Percentiles rank a stretch among this genome's conserved stretches.
Conservation (phyloP, 2,329 filamentous ascomycete genomes). For the Septoria linicola region DNA sequence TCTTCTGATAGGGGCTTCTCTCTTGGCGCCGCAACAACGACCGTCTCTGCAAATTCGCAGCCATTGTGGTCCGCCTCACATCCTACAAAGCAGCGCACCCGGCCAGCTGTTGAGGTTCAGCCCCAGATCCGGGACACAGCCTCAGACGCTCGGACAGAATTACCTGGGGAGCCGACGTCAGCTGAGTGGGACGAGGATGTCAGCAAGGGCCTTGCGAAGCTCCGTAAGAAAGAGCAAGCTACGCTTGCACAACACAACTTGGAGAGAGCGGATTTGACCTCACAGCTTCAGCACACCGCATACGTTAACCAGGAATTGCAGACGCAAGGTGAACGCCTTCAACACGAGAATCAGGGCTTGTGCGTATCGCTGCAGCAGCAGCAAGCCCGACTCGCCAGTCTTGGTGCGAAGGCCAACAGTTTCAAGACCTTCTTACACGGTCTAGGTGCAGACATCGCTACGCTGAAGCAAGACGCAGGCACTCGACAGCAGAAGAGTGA, state of each 20-base stretch:
- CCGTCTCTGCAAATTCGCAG: too few species aligned
- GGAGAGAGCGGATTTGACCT: conserved; percentile 2
- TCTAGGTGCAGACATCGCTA: conserved; percentile 27
- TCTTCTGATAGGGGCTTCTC: too few species aligned
- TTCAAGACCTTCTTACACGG: conserved; percentile 30
- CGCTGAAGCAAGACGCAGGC: conserved; percentile 21
- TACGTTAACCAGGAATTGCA: conserved; percentile 4
- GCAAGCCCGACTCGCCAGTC: conserved; percentile 15
- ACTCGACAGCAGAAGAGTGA: conserved; percentile 15
- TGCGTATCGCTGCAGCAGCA: conserved; percentile 15
- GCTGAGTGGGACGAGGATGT: conserved; percentile 5
- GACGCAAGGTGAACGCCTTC: conserved; percentile 3
- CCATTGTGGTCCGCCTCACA: too few species aligned
- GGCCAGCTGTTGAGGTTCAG: background rate
- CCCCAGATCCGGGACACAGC: too few species aligned
- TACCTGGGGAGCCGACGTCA: background rate
- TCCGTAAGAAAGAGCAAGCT: conserved; percentile 1
- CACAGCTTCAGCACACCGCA: conserved; percentile 3
- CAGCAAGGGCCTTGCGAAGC: background rate
- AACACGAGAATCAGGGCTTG: conserved; percentile 20
- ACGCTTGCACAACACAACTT: conserved; percentile 3
- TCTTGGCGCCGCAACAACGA: too few species aligned
- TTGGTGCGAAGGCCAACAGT: conserved; percentile 18
- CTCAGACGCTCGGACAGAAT: too few species aligned
- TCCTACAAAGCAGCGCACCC: background rate